Evolutionary conservation across 495 filamentous ascomycete species (phyloP).

Genomic region (Tuber magnatum): DNA sequence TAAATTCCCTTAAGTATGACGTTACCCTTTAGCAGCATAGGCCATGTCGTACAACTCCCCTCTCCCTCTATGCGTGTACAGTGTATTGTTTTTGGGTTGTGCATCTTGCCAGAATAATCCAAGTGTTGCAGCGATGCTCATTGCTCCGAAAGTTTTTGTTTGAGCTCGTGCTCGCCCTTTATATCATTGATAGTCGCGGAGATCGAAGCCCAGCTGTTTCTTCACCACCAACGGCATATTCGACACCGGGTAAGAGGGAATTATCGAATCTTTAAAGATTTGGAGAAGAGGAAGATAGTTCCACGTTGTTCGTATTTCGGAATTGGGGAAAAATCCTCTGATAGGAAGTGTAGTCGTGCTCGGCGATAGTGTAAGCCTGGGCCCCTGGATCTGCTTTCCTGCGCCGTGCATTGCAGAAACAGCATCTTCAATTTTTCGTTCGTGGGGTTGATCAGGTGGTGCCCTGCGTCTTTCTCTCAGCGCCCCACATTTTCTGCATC

Average conservation of each 20-base stretch:
- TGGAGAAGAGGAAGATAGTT: background rate
- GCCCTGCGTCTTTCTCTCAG: background rate
- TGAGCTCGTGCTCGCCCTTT: background rate
- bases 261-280: background rate
- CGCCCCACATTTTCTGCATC: background rate
- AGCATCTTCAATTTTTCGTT: background rate
- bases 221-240: background rate
- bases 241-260: background rate
- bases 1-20: background rate
- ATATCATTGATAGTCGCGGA: background rate
- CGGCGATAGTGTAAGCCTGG: background rate
- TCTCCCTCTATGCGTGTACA: background rate
- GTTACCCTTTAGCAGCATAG: background rate
- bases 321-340: background rate
- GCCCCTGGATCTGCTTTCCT: background rate
- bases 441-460: conserved; percentile 3
- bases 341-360: background rate
- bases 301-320: background rate
- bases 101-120: background rate
- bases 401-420: background rate
- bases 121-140: background rate
- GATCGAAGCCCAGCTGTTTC: background rate
- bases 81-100: background rate
- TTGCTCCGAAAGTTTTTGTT: background rate
- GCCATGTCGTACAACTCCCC: background rate